Evolutionary conservation across 2,329 filamentous ascomycete species (phyloP).

Genomic region (Apiospora kogelbergensis): DNA sequence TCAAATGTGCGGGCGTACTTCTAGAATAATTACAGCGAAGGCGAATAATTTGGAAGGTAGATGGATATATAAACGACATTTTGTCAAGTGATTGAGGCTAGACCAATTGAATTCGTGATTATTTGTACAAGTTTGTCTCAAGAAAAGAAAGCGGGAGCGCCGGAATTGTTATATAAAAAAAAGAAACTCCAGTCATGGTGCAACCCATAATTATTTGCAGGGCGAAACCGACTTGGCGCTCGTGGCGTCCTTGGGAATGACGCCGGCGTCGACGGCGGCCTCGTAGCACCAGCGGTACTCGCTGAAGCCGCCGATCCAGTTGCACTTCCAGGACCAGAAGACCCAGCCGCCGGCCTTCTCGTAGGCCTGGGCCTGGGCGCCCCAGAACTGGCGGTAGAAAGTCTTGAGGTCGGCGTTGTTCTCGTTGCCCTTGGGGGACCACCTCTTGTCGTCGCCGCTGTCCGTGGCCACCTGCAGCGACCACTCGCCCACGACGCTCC

Average conservation of each 20-base stretch:
- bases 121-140: too few relatives aligned
- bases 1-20: too few relatives aligned
- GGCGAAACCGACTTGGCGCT: constrained; percentile 14
- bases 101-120: too few relatives aligned
- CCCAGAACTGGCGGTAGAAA: constrained; percentile 59
- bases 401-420: constrained; percentile 37
- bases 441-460: constrained; percentile 41
- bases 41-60: too few relatives aligned
- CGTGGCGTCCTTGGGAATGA: constrained; percentile 25
- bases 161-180: too few relatives aligned
- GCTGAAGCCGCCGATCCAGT: constrained; percentile 35
- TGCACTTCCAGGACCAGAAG: constrained; percentile 61
- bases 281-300: constrained; percentile 53
- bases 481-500: constrained; percentile 60
- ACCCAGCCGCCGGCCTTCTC: constrained; percentile 55
- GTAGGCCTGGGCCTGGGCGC: constrained; percentile 54
- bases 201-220: neutral
- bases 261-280: constrained; percentile 26
- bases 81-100: too few relatives aligned
- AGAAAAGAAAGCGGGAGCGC: too few relatives aligned
- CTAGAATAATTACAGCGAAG: too few relatives aligned
- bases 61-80: too few relatives aligned
- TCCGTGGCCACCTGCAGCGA: constrained; percentile 46
- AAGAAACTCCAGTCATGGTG: too few relatives aligned
- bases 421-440: constrained; percentile 38